Conservation (phyloP, 1,284 basidiomycete species). For the Cerrena zonata region DNA sequence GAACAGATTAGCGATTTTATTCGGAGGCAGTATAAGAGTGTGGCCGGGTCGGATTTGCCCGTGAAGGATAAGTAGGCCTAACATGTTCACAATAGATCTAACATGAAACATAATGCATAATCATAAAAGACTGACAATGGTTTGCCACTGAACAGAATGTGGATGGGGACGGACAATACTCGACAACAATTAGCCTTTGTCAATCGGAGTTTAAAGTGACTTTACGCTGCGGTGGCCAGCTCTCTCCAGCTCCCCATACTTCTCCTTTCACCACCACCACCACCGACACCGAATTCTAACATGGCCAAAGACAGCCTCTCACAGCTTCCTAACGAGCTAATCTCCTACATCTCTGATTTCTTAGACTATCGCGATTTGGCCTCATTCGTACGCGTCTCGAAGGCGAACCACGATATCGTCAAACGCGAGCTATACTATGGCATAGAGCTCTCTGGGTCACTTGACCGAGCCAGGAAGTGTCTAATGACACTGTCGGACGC, state of each 20-base stretch:
- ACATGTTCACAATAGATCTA: too few species aligned
- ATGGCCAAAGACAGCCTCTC: background rate
- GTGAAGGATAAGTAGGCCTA: conserved; percentile 23
- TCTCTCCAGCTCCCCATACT: too few species aligned
- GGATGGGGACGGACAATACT: too few species aligned
- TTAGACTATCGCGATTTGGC: background rate
- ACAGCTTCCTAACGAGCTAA: background rate
- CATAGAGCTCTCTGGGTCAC: background rate
- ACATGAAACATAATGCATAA: too few species aligned
- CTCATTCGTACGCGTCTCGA: background rate
- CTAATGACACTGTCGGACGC: background rate
- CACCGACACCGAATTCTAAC: too few species aligned
- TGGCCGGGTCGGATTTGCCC: conserved; percentile 27
- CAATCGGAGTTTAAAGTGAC: too few species aligned
- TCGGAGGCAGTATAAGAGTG: conserved; percentile 24
- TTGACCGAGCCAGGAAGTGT: background rate
- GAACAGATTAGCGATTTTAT: conserved; percentile 34
- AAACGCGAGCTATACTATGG: background rate
- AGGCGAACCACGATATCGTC: background rate
- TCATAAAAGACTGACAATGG: too few species aligned
- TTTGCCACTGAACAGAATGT: too few species aligned
- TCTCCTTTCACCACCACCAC: too few species aligned
- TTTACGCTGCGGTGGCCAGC: too few species aligned
- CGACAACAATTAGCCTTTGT: too few species aligned
- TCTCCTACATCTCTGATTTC: background rate